Base-by-base conservation (phyloP, 2,329 filamentous ascomycete species). In the Arthrobotrys pseudoclavata region DNA sequence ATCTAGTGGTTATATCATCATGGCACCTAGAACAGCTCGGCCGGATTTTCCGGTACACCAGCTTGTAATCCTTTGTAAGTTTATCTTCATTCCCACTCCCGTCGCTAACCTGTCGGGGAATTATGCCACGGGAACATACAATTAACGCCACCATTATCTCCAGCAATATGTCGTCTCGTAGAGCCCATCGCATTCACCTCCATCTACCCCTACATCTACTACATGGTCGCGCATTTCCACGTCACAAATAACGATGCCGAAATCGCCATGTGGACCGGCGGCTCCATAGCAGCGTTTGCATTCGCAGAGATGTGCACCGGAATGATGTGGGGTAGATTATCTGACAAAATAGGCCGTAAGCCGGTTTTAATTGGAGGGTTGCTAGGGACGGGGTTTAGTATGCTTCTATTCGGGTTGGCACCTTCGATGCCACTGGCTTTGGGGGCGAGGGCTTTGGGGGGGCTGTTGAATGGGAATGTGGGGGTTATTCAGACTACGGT, bases 221-320 rank as follows among this genome's bases (percentile, higher is more conserved):
- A 74, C 31, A 96, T 97, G 92, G 91, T 97, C 69, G 88, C 90
- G 80, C 91, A 90, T 82, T 93, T 96, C 80, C 90, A 91, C 13
- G 86, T 78, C 24, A 78, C 74, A 1, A 20, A 26, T 3, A 78
- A 50, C 13, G 74, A 71, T 9, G 69, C 53, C 13, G 74, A 78
- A 47, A 78, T 78, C 18, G 74, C 67, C n/a, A 72, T 78, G 74
- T 78, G 74, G 74, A 78, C 74, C 0, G 74, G 74, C 15, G 60
- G 67, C 13, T 55, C 74, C 1, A 50, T 78, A 13, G 74, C 74
- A 6, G 74, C 6, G 1, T 99, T 98, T 82, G 96, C 96, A 9
- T 92, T 98, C 82, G 94, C 95, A 77, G 96, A 99, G 83, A 98
- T 97, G 86, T 91, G 92, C 7, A 95, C 94, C 0, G 93, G 95